Conservation (phyloP, 2,329 filamentous ascomycete genomes). For the Claviceps humidiphila region DNA sequence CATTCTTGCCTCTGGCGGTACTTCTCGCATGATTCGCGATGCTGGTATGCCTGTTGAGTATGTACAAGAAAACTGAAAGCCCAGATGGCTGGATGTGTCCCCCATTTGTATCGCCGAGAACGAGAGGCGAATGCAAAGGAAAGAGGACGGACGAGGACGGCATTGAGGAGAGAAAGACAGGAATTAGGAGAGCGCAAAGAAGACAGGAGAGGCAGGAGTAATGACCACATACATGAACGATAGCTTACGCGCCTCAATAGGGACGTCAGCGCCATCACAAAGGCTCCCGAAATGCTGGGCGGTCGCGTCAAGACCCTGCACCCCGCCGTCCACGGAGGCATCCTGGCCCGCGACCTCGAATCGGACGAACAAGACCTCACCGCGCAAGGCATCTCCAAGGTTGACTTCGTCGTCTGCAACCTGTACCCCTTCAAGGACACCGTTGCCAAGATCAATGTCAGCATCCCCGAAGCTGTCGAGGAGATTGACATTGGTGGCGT, state of each 20-base stretch:
- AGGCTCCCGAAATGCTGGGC: slow-evolving; percentile 91
- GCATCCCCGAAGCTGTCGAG: slow-evolving; percentile 90
- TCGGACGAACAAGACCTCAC: slow-evolving; percentile 95
- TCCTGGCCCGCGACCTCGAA: slow-evolving; percentile 85
- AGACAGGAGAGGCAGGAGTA: not conserved
- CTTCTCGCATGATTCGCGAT: slow-evolving; percentile 91
- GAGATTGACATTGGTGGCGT: slow-evolving; percentile 98
- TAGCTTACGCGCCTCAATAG: slow-evolving; percentile 27
- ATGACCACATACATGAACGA: not conserved
- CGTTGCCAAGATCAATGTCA: slow-evolving; percentile 91
- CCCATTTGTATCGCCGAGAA: no score
- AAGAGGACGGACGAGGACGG: not conserved
- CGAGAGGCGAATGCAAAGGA: not conserved
- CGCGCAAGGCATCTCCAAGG: slow-evolving; percentile 88
- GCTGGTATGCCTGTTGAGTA: slow-evolving; percentile 92
- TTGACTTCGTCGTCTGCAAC: slow-evolving; percentile 96
- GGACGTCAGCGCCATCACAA: slow-evolving; percentile 94
- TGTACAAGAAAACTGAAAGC: slow-evolving; percentile 17
- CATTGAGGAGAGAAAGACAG: not conserved
- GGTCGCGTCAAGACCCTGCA: slow-evolving; percentile 84
- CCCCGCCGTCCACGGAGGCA: slow-evolving; percentile 80
- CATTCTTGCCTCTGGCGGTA: slow-evolving; percentile 88
- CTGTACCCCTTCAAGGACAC: slow-evolving; percentile 99
- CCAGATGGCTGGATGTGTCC: no score
- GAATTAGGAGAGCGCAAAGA: not conserved